Conservation (phyloP, 192 early-diverging fungal genomes). For the Coemansia sp. region DNA sequence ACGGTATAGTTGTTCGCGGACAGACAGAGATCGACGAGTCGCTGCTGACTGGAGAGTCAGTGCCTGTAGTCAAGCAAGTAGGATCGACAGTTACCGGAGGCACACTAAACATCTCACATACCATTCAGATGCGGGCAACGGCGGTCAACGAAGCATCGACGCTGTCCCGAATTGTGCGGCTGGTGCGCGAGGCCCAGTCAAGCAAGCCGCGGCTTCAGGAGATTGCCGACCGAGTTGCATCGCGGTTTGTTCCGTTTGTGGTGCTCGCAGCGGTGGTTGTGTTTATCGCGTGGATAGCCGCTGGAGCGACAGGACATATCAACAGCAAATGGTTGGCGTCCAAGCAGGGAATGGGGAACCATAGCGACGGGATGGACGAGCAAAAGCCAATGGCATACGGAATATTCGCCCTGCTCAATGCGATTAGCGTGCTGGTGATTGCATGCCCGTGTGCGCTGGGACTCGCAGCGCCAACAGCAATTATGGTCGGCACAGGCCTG, state of each 20-base stretch:
- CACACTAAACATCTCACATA: constrained; percentile 81
- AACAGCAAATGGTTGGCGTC: constrained; percentile 31
- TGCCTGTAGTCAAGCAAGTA: constrained; percentile 71
- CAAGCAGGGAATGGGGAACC: constrained; percentile 50
- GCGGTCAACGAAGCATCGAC: constrained; percentile 87
- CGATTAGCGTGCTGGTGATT: constrained; percentile 87
- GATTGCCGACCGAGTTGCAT: constrained; percentile 83
- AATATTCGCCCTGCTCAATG: constrained; percentile 69
- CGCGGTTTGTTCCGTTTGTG: constrained; percentile 88
- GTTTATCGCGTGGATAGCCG: constrained; percentile 73
- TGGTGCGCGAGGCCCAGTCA: constrained; percentile 92
- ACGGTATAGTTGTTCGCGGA: constrained; percentile 45
- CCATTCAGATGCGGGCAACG: constrained; percentile 78
- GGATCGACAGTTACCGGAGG: constrained; percentile 83
- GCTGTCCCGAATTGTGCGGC: constrained; percentile 83
- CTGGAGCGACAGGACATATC: constrained; percentile 38
- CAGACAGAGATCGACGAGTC: constrained; percentile 79
- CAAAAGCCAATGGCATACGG: constrained; percentile 46
- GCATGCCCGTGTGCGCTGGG: constrained; percentile 97
- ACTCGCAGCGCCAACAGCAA: constrained; percentile 93
- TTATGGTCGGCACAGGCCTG: constrained; percentile 97
- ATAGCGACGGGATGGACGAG: constrained; percentile 2
- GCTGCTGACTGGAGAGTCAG: constrained; percentile 89
- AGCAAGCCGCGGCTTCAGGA: constrained; percentile 92
- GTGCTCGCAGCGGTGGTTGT: constrained; percentile 71